Conservation (phyloP, 2,329 filamentous ascomycete species). For the Hypoxylon rubiginosum region DNA sequence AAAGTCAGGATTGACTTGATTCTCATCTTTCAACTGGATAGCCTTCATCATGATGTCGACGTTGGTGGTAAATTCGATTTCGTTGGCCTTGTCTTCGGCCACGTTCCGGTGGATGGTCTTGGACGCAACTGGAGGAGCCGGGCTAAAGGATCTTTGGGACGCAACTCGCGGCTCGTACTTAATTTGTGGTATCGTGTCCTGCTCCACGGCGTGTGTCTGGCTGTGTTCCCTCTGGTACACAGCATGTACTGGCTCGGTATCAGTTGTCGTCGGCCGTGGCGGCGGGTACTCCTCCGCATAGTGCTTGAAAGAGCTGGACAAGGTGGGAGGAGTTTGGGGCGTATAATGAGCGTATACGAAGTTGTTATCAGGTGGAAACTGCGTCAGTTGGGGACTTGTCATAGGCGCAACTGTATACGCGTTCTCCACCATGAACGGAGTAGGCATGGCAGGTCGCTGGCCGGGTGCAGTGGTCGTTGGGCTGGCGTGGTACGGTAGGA, state of each 20-base stretch:
- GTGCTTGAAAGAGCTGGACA: conserved; percentile 48
- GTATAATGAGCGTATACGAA: conserved; percentile 62
- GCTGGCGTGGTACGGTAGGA: conserved; percentile 66
- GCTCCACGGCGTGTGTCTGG: conserved; percentile 13
- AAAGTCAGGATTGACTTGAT: conserved; percentile 40
- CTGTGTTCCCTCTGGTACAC: conserved; percentile 41
- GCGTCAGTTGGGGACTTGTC: conserved; percentile 57
- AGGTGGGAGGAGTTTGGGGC: conserved; percentile 44
- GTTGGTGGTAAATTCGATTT: conserved; percentile 81
- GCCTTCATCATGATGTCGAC: conserved; percentile 91
- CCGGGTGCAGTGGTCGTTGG: conserved; percentile 55
- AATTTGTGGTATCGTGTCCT: conserved; percentile 52
- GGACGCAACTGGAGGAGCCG: conserved; percentile 42
- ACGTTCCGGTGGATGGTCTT: conserved; percentile 62
- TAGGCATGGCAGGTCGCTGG: conserved; percentile 59
- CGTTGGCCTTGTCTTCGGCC: conserved; percentile 60
- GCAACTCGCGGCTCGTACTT: conserved; percentile 52
- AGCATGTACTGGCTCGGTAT: conserved; percentile 48
- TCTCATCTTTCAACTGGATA: conserved; percentile 76
- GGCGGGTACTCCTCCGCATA: conserved; percentile 47
- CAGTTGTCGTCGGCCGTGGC: conserved; percentile 47
- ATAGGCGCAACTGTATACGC: conserved; percentile 61
- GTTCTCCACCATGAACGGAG: conserved; percentile 62
- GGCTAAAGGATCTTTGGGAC: not conserved
- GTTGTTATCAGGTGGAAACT: conserved; percentile 59